These are phyloP conservation scores for Claviceps digitariae DNA, from an alignment of 2,329 filamentous ascomycete genomes.

Conservation along the genomic window DNA sequence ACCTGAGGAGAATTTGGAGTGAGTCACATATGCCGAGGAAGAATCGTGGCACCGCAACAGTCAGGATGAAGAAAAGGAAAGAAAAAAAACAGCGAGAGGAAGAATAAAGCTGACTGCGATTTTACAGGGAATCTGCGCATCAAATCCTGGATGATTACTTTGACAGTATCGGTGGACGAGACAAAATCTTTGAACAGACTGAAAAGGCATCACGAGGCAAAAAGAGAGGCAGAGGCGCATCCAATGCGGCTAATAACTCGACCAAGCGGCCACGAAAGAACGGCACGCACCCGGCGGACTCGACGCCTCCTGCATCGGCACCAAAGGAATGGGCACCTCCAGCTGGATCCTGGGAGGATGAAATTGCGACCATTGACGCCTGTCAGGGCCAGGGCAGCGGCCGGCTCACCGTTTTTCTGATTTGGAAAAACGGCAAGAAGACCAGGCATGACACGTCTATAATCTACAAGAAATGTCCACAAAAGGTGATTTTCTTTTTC, in stretches of 20 bases:
- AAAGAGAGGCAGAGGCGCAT: slow-evolving; percentile 40
- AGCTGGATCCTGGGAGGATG: slow-evolving; percentile 62
- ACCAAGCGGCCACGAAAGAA: slow-evolving; percentile 34
- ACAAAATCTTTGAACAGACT: slow-evolving; percentile 37
- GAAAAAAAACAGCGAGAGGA: too few species aligned
- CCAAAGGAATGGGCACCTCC: slow-evolving; percentile 49
- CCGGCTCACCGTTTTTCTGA: slow-evolving; percentile 52
- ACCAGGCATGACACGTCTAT: slow-evolving; percentile 57
- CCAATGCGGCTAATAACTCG: slow-evolving; percentile 22
- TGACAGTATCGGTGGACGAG: slow-evolving; percentile 46
- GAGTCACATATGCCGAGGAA: slow-evolving; percentile 3
- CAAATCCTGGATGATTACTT: slow-evolving; percentile 54
- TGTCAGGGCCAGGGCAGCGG: slow-evolving; percentile 51
- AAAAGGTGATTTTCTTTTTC: slow-evolving; percentile 42
- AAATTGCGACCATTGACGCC: slow-evolving; percentile 56
- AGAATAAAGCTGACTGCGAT: too few species aligned
- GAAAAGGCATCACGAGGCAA: slow-evolving; percentile 36
- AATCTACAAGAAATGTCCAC: slow-evolving; percentile 64
- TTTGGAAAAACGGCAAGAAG: slow-evolving; percentile 62
- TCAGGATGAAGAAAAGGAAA: background rate
- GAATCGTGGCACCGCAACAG: background rate
- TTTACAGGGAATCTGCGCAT: slow-evolving; percentile 38
- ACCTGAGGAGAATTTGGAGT: slow-evolving; percentile 49
- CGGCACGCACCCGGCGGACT: slow-evolving; percentile 34
- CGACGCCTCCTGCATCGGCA: slow-evolving; percentile 33